These are phyloP conservation scores for Sphagnum contortum DNA, from an alignment of 225 moss, liverwort and hornwort genomes.

Conservation along the genomic window DNA sequence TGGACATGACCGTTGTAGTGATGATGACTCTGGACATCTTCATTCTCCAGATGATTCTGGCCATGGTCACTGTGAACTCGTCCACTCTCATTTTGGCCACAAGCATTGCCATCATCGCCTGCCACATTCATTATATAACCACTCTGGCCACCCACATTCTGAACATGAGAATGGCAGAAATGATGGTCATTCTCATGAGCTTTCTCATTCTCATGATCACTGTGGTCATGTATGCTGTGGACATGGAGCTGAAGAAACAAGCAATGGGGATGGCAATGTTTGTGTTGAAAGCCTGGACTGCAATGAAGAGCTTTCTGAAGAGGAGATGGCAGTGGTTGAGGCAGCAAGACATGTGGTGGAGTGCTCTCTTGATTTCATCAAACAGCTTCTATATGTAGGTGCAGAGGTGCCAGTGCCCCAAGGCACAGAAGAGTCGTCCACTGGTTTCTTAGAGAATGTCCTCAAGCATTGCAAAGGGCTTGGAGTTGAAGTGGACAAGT, in stretches of 20 bases:
- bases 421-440: conserved; percentile 38
- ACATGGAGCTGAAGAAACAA: not conserved
- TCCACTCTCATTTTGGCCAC: too few species aligned
- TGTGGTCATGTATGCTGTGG: conserved; percentile 11
- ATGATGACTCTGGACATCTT: too few species aligned
- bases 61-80: not conserved
- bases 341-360: conserved; percentile 36
- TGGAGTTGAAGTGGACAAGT: conserved; percentile 44
- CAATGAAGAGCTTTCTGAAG: conserved; percentile 44
- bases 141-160: too few species aligned
- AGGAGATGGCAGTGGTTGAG: conserved; percentile 45
- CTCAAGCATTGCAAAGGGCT: conserved; percentile 33
- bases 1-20: too few species aligned
- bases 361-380: conserved; percentile 28
- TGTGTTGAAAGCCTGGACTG: conserved; percentile 43
- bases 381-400: conserved; percentile 50
- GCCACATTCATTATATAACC: too few species aligned
- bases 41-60: conserved; percentile 4
- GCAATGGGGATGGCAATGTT: conserved; percentile 18
- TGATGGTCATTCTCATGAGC: too few species aligned
- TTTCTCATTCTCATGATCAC: not conserved
- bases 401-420: conserved; percentile 29
- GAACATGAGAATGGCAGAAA: not conserved
- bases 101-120: too few species aligned
- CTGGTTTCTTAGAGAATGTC: conserved; percentile 36